A percentile compares a stretch with the other conserved stretches of the same genome.
Conservation (phyloP, 2,329 filamentous ascomycete genomes). For the Aspergillus sp. region DNA sequence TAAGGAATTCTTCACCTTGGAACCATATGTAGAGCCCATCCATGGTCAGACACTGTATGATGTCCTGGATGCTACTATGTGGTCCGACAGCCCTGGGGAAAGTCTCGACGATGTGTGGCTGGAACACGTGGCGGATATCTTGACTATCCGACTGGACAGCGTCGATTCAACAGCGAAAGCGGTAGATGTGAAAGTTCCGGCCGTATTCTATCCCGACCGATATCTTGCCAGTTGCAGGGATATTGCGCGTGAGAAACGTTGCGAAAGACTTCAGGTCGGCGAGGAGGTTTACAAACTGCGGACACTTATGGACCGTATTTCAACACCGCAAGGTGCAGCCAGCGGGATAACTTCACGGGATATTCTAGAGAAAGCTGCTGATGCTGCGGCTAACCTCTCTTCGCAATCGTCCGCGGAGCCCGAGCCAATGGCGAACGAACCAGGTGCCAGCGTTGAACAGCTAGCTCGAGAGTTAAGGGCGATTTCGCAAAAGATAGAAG, state of each 20-base stretch:
- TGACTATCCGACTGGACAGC: slow-evolving; percentile 51
- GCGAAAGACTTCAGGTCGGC: slow-evolving; percentile 34
- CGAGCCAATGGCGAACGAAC: slow-evolving; percentile 15
- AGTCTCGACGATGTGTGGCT: slow-evolving; percentile 49
- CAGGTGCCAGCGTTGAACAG: slow-evolving; percentile 25
- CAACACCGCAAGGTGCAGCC: slow-evolving; percentile 21
- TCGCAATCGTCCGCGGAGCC: slow-evolving; percentile 20
- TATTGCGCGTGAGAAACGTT: slow-evolving; percentile 49
- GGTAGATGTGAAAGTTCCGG: slow-evolving; percentile 53
- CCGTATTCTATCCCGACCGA: slow-evolving; percentile 58
- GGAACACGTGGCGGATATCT: slow-evolving; percentile 52
- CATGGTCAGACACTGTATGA: slow-evolving; percentile 53
- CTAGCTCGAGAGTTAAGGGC: slow-evolving; percentile 36
- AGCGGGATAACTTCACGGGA: slow-evolving; percentile 28
- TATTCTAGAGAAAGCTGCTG: slow-evolving; percentile 38
- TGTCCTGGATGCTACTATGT: slow-evolving; percentile 53
- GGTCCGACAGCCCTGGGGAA: slow-evolving; percentile 42
- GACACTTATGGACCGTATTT: slow-evolving; percentile 31
- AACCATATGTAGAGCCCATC: slow-evolving; percentile 38
- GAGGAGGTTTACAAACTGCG: slow-evolving; percentile 35
- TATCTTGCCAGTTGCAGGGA: slow-evolving; percentile 56
- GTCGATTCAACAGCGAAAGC: slow-evolving; percentile 30
- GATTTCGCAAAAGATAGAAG: slow-evolving; percentile 39
- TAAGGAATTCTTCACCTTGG: slow-evolving; percentile 41
- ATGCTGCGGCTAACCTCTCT: slow-evolving; percentile 27